Base-by-base conservation (phyloP, 75 land plant genomes). In the Pinus tabuliformis region DNA sequence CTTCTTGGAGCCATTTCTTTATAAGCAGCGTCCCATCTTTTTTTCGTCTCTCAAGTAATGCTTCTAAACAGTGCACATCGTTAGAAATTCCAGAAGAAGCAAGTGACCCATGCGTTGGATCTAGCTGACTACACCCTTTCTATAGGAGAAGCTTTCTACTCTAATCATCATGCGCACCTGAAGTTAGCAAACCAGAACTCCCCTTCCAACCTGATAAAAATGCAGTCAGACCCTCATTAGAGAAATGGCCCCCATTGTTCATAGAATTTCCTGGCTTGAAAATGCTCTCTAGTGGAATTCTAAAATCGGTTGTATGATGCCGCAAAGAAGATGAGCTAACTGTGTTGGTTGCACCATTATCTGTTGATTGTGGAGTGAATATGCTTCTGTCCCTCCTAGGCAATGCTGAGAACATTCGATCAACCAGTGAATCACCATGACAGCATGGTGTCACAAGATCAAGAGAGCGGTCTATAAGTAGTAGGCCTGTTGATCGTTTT, bases 1-100 rank as follows among this genome's bases (percentile, higher is more conserved):
- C 73, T 76, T 96, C 97, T 58, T 89, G 84, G 26, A 96, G 89
- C 95, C 95, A 96, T 62, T 89, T 94, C 66, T 86, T 87, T 58
- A 96, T 77, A 75, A 89, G 63, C 11, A 92, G 57, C n/a, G 86
- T 77, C 14, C 91, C 93, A 73, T 96, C 99, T 78, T 90, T 94
- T 62, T 86, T 84, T 33, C 87, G 81, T 73, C 91, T 87, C n/a
- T 94, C 97, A 56, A 96, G 76, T 52, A 96, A 5, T 5, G 87
- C 84, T 80, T 94, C 98, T 74, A 96, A 60, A 54, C 84, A 83
- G 56, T 83, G 86, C 22, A 81, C 84, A 73, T 88, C 97, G 13
- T 70, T 79, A 70, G 84, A 81, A 78, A 82, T 87, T 68, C 85
- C 89, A 56, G 84, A 76, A 58, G 88, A 62, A 56, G 88, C 76